phyloP scores from a whole-genome alignment of 768 basidiomycete genomes.

The Phanerochaete carnosa region DNA sequence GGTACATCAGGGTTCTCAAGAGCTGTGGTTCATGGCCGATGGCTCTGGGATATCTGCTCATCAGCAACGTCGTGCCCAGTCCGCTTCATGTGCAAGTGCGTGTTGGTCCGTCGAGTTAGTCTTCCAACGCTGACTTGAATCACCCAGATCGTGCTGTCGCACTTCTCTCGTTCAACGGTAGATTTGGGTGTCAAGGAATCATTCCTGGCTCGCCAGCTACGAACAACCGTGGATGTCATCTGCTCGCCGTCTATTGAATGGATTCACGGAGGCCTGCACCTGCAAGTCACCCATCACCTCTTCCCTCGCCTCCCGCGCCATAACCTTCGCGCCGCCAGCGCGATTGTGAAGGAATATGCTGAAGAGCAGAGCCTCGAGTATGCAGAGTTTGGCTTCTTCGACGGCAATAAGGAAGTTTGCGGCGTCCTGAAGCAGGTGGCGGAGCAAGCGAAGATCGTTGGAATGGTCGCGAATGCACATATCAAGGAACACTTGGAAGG shows the following conservation, averaged over 20 bases:
- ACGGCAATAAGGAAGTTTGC: constrained; percentile 83
- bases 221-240: constrained; percentile 96
- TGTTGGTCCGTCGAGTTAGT: background rate
- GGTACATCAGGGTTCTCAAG: constrained; percentile 73
- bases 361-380: constrained; percentile 82
- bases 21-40: constrained; percentile 71
- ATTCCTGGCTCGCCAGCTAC: constrained; percentile 89
- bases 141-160: constrained; percentile 86
- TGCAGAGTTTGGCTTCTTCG: constrained; percentile 86
- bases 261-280: constrained; percentile 94
- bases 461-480: constrained; percentile 76
- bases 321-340: constrained; percentile 80
- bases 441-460: constrained; percentile 80
- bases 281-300: constrained; percentile 96
- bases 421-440: constrained; percentile 83
- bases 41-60: constrained; percentile 69
- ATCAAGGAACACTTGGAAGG: constrained; percentile 57
- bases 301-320: constrained; percentile 95
- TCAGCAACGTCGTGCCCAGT: constrained; percentile 83
- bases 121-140: background rate
- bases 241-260: constrained; percentile 83
- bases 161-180: constrained; percentile 92
- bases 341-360: constrained; percentile 85
- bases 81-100: constrained; percentile 91
- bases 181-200: constrained; percentile 91